phyloP scores from a whole-genome alignment of 75 land plant genomes.

The Pseudotsuga menziesii region DNA sequence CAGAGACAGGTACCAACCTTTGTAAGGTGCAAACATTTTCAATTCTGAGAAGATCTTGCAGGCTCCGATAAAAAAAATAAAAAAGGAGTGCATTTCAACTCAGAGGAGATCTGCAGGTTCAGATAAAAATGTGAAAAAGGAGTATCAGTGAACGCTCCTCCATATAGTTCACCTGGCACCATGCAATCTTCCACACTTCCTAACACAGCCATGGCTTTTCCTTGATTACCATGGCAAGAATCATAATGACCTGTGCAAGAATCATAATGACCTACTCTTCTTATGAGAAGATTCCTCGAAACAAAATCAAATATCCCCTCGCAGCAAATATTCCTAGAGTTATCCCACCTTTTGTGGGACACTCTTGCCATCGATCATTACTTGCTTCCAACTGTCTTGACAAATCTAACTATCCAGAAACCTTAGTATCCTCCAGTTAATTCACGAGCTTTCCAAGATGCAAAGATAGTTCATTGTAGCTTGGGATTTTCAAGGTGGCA shows the following conservation, averaged over 20 bases:
- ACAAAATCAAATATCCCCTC: background rate
- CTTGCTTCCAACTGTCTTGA: background rate
- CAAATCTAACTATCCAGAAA: background rate
- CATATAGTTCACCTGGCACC: slow-evolving; percentile 12
- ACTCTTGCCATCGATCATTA: slow-evolving; percentile 2
- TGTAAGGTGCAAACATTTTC: no score
- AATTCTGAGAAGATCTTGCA: no score
- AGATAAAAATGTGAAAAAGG: no score
- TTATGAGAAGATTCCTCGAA: background rate
- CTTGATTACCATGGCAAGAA: slow-evolving; percentile 18
- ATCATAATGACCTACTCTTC: slow-evolving; percentile 9
- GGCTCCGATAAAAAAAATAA: no score
- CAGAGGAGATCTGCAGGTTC: no score
- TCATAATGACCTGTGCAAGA: slow-evolving; percentile 16
- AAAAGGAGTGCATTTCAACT: no score
- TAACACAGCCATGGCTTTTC: slow-evolving; percentile 22
- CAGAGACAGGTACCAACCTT: no score
- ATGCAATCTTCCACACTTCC: slow-evolving; percentile 17
- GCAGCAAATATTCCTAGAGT: background rate
- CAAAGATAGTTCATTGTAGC: no score
- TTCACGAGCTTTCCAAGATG: background rate
- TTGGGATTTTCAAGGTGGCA: background rate
- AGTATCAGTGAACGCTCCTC: no score
- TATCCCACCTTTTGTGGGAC: background rate
- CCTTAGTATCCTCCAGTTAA: background rate